phyloP scores from a whole-genome alignment of 192 early-diverging fungal genomes.

The Backusella tuberculispora region DNA sequence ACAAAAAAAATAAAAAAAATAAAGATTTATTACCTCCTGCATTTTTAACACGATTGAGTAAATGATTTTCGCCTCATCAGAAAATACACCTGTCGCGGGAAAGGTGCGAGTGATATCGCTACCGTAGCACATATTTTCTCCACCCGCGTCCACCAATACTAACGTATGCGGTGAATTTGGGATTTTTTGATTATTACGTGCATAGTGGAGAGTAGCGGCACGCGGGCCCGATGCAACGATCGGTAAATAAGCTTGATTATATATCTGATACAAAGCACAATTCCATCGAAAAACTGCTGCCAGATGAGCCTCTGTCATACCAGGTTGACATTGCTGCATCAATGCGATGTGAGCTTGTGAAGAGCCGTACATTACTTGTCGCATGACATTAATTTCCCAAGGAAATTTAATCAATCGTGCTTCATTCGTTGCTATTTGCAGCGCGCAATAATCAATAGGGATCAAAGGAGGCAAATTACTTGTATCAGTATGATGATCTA shows the following conservation, averaged over 20 bases:
- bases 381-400: slow-evolving; percentile 80
- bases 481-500: slow-evolving; percentile 51
- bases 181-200: slow-evolving; percentile 67
- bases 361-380: slow-evolving; percentile 74
- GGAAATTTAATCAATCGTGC: slow-evolving; percentile 84
- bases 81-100: slow-evolving; percentile 79
- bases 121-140: slow-evolving; percentile 81
- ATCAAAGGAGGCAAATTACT: slow-evolving; percentile 24
- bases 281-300: slow-evolving; percentile 81
- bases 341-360: slow-evolving; percentile 78
- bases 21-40: slow-evolving; percentile 56
- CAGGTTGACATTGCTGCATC: slow-evolving; percentile 71
- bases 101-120: slow-evolving; percentile 91
- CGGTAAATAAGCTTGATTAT: slow-evolving; percentile 80
- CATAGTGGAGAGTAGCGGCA: slow-evolving; percentile 87
- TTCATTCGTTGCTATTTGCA: slow-evolving; percentile 65
- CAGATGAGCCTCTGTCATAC: slow-evolving; percentile 73
- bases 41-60: slow-evolving; percentile 85
- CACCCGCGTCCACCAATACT: slow-evolving; percentile 88
- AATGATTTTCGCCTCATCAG: slow-evolving; percentile 71
- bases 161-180: slow-evolving; percentile 48
- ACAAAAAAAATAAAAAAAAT: neutral
- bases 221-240: slow-evolving; percentile 83
- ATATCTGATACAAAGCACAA: slow-evolving; percentile 65
- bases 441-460: slow-evolving; percentile 24